A percentile compares a stretch with the other conserved stretches of the same genome.
These are phyloP conservation scores for Fraxinus pennsylvanica DNA, from an alignment of 257 asterid genomes.

Conservation along the genomic window DNA sequence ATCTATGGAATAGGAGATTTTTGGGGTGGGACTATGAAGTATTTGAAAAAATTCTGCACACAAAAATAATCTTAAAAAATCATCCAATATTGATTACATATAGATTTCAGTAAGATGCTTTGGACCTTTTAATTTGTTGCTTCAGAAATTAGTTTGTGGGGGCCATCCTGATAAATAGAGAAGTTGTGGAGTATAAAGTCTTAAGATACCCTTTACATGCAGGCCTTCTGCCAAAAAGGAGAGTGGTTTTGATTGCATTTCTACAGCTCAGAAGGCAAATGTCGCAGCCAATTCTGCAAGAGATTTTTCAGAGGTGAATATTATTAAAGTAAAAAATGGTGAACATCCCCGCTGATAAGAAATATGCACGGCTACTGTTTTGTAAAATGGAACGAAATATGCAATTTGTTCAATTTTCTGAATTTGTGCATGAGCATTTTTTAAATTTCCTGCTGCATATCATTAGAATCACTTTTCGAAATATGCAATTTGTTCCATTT, in stretches of 20 bases:
- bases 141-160: constrained; percentile 10
- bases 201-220: constrained; percentile 26
- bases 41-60: background rate
- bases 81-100: background rate
- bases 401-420: background rate
- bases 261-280: constrained; percentile 22
- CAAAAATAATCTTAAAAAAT: background rate
- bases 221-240: constrained; percentile 35
- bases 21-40: background rate
- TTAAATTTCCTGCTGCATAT: background rate
- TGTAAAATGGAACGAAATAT: background rate
- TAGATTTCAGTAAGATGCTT: constrained; percentile 13
- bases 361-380: constrained; percentile 2
- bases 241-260: constrained; percentile 16
- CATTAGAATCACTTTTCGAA: background rate
- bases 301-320: constrained; percentile 33
- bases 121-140: background rate
- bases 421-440: background rate
- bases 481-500: background rate
- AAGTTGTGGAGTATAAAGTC: background rate
- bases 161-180: background rate
- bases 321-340: constrained; percentile 15
- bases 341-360: constrained; percentile 12
- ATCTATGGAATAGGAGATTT: background rate
- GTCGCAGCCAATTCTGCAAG: background rate